Conservation (phyloP, 202 grass and related monocot genomes). For the Zizania palustris region DNA sequence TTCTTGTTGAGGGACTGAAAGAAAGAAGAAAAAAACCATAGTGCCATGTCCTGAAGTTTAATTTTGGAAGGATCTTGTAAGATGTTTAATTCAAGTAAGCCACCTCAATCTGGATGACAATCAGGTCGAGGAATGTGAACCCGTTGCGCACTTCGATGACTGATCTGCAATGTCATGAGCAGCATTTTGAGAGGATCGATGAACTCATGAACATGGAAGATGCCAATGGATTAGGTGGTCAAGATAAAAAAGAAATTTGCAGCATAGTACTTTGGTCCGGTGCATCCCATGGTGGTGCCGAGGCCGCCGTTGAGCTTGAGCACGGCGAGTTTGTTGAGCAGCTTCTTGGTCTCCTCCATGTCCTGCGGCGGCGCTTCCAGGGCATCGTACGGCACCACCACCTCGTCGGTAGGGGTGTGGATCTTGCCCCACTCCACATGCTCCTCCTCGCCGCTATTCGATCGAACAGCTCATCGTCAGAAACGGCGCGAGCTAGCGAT, state of each 20-base stretch:
- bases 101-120: slow-evolving; percentile 95
- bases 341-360: slow-evolving; percentile 67
- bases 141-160: slow-evolving; percentile 93
- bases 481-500: neutral
- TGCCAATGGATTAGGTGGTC: no score
- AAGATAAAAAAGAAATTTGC: no score
- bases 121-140: slow-evolving; percentile 91
- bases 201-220: neutral
- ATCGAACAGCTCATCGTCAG: neutral
- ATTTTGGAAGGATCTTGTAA: neutral
- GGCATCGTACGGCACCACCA: slow-evolving; percentile 86
- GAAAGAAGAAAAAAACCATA: neutral
- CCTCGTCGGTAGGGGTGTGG: slow-evolving; percentile 83
- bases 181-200: neutral
- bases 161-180: slow-evolving; percentile 49
- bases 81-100: neutral
- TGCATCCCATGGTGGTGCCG: slow-evolving; percentile 94
- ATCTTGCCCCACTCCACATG: slow-evolving; percentile 93
- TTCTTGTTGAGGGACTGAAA: slow-evolving; percentile 85
- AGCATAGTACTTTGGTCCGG: slow-evolving; percentile 73
- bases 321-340: slow-evolving; percentile 88
- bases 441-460: slow-evolving; percentile 63
- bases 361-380: slow-evolving; percentile 51
- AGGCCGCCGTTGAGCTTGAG: slow-evolving; percentile 95
- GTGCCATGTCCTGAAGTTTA: neutral